Conservation (phyloP, 2,329 filamentous ascomycete species). For the Penicillium sp. region DNA sequence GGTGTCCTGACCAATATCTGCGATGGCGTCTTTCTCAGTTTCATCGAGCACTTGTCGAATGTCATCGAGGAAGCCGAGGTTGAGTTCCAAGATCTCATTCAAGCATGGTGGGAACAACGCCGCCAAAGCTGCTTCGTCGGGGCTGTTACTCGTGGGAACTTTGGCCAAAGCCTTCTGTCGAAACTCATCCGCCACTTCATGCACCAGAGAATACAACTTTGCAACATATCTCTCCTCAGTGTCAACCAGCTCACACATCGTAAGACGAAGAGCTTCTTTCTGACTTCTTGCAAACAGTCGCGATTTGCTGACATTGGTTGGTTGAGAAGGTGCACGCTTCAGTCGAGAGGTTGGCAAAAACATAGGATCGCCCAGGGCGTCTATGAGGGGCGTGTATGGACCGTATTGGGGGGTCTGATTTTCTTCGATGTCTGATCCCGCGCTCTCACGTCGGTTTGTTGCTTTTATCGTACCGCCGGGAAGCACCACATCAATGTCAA, state of each 20-base stretch:
- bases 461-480: slow-evolving; percentile 69
- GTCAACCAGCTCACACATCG: slow-evolving; percentile 84
- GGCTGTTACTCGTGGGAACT: slow-evolving; percentile 61
- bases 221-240: slow-evolving; percentile 92
- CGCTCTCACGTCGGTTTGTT: slow-evolving; percentile 58
- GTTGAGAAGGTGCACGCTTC: slow-evolving; percentile 80
- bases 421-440: slow-evolving; percentile 46
- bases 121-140: slow-evolving; percentile 67
- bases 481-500: slow-evolving; percentile 83
- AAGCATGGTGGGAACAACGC: slow-evolving; percentile 77
- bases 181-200: slow-evolving; percentile 75
- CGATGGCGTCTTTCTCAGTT: slow-evolving; percentile 73
- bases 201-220: slow-evolving; percentile 79
- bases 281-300: slow-evolving; percentile 75
- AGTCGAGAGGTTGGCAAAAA: slow-evolving; percentile 84
- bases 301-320: slow-evolving; percentile 72
- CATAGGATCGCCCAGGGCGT: slow-evolving; percentile 74
- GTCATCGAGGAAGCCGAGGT: slow-evolving; percentile 73
- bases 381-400: slow-evolving; percentile 70
- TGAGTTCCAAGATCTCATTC: slow-evolving; percentile 74
- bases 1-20: slow-evolving; percentile 65
- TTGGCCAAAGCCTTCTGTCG: slow-evolving; percentile 63
- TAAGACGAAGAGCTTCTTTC: slow-evolving; percentile 78
- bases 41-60: slow-evolving; percentile 74
- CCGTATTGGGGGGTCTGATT: slow-evolving; percentile 60